Base-by-base conservation (phyloP, 1,284 basidiomycete genomes). In the Stygiomarasmius scandens region DNA sequence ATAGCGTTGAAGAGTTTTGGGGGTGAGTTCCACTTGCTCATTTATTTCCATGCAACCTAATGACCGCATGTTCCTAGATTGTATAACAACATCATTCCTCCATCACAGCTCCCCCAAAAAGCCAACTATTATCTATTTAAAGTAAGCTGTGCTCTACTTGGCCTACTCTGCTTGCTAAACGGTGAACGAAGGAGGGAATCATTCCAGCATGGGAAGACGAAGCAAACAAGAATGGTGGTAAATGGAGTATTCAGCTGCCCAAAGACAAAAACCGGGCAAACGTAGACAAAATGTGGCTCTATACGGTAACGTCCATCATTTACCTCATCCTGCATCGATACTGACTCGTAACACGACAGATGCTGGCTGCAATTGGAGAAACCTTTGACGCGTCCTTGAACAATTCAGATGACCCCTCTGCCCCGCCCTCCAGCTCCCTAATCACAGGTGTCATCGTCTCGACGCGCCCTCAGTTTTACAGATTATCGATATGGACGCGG, bases 71-170 rank as follows among this genome's bases (percentile, higher is more conserved):
- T 50, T 43, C 49, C 14, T 65, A 95, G 93, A 16, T 77, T 98
- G 61, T 97, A 98, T 79, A 97, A 98, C 78, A 98, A 98, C 77
- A 96, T 99, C 67, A 89, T 99, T 29, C 92, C 95, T 19, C 97
- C 96, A n/a, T 96, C 94, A 22, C 86, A 89, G 68, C 80, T 99
- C 66, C 95, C 95, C 36, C 88, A 89, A 75, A 98, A 96, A 78
- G 95, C 96, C 36, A 99, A 99, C 74, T 99, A 99, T 76, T 99
- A 99, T 79, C 83, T 99, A 60, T 99, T 99, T 88, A 98, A 98
- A 83, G 90, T 84, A 58, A 22, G 71, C 64, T 23, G 20, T 19
- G 16, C 3, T 24, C 19, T 27, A 38, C 22, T 32, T 29, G 27
- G 34, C 25, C n/a, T 29, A 22, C 5, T 43, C 14, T 38, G 25